Evolutionary conservation across 202 grass and related monocot genomes (phyloP), one percentile per base, ranked within the genome.

Genomic region (Eragrostis tef): DNA sequence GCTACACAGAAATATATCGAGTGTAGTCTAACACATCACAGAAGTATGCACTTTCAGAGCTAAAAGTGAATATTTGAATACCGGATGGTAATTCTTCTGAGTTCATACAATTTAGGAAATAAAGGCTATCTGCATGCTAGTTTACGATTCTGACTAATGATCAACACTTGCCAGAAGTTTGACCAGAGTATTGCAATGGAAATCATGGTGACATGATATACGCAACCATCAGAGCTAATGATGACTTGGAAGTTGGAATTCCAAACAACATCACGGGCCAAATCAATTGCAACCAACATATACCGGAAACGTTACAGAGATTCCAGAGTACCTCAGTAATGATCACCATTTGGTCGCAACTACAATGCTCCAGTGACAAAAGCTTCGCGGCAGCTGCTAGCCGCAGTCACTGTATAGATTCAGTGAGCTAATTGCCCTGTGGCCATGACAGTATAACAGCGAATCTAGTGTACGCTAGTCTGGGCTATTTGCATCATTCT

Each of bases 311-410:
- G 48, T 48, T 24, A 56, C 36, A 48, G 41, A 47, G 9, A 19
- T 74, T 58, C 14, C 11, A 65, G 14, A 25, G 39, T n/a, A n/a
- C n/a, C n/a, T n/a, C n/a, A n/a, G n/a, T 10, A 24, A 63, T 62
- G 41, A 88, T 43, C 16, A 42, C 51, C 67, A 21, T 79, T n/a
- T 57, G n/a, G 48, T 56, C 53, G 14, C 68, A 51, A 45, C 61
- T 50, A 51, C 50, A 74, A 8, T 62, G 9, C 58, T 12, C 53
- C 81, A 21, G 74, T 39, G n/a, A 9, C 1, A 73, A n/a, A n/a
- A 60, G 5, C 0, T 53, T 27, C 11, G 8, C 8, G 56, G 73
- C 9, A 71, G 21, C 14, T 70, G 80, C 9, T 53, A 29, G 16
- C 52, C 5, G 20, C 0, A 26, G 17, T 19, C n/a, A 51, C 63